Evolutionary conservation across 1,139 yeast genomes (phyloP), one percentile per base, ranked within the genome.

Genomic region (Debaryomyces udenii): DNA sequence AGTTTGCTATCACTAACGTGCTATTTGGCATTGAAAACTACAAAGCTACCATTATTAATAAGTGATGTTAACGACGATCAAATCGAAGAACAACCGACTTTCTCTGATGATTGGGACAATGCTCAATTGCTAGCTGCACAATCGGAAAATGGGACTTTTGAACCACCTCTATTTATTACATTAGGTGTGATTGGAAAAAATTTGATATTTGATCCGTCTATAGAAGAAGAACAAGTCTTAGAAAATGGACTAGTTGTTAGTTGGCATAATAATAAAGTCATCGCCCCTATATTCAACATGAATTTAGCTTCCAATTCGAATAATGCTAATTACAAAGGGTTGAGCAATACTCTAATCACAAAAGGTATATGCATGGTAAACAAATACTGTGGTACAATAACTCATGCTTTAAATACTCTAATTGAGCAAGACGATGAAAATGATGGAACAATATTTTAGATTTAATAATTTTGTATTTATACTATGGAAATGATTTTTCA

Each of bases 11-110:
- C 96, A 1, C 74, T 90, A 62, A 84, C 95, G 2, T 73, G 81
- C 2, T 90, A 86, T 57, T 73, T 89, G 49, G 96, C 97, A 0
- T 73, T 91, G 50, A 81, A 81, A 50, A 80, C 93, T 15, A 84
- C 97, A 1, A 74, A 74, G 46, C 70, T 91, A 41, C 98, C 99
- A 4, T 70, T 82, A 38, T 68, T 89, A 42, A 66, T 80, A 3
- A 86, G 95, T 14, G 81, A 75, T 18, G 78, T 62, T 59, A 70
- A 79, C 46, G 81, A 76, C 50, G 70, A 66, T 33, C 80, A 77
- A 40, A 64, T 86, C 13, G 96, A 87, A 56, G 96, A 90, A 61
- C 83, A 87, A 48, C 98, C 98, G 1, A 87, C 90, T 0, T 91
- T 91, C 56, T 83, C 91, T 33, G 97, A 90, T 55, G 96, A 82